These are phyloP conservation scores for Marsdenia floribunda DNA, from an alignment of 257 asterid genomes.

Conservation along the genomic window DNA sequence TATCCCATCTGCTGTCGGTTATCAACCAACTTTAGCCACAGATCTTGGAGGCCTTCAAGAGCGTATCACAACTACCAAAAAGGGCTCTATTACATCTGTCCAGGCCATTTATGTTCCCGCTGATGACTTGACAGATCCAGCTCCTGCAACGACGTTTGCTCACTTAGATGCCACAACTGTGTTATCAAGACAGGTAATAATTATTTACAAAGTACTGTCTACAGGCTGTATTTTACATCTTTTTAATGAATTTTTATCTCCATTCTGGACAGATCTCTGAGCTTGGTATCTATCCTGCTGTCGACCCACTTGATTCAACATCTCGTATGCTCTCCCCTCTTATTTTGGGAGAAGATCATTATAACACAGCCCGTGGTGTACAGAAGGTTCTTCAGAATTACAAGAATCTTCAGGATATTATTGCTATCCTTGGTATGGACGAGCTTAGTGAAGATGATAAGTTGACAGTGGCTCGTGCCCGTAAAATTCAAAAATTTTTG, in stretches of 20 bases:
- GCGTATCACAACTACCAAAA: constrained; percentile 93
- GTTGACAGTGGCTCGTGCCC: constrained; percentile 98
- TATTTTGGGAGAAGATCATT: constrained; percentile 92
- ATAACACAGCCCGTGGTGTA: constrained; percentile 98
- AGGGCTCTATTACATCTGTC: constrained; percentile 95
- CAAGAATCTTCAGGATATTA: constrained; percentile 98
- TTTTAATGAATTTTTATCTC: not conserved
- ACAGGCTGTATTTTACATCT: not conserved
- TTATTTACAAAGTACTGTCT: not conserved
- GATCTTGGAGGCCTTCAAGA: constrained; percentile 99
- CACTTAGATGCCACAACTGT: constrained; percentile 99
- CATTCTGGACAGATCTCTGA: constrained; percentile 68
- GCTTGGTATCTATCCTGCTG: constrained; percentile 99
- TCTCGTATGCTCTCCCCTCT: constrained; percentile 99
- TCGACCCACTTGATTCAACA: constrained; percentile 93
- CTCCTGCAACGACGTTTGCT: constrained; percentile 99
- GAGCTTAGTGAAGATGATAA: constrained; percentile 99
- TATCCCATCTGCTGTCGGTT: constrained; percentile 99
- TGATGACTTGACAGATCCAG: constrained; percentile 99
- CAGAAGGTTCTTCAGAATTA: constrained; percentile 94
- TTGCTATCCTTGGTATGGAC: constrained; percentile 98
- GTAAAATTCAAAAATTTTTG: constrained; percentile 78
- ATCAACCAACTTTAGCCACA: constrained; percentile 96
- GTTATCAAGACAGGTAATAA: constrained; percentile 76
- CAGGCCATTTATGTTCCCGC: constrained; percentile 99